Base-by-base conservation (phyloP, 176 grass and related monocot genomes). In the Thalia dealbata region DNA sequence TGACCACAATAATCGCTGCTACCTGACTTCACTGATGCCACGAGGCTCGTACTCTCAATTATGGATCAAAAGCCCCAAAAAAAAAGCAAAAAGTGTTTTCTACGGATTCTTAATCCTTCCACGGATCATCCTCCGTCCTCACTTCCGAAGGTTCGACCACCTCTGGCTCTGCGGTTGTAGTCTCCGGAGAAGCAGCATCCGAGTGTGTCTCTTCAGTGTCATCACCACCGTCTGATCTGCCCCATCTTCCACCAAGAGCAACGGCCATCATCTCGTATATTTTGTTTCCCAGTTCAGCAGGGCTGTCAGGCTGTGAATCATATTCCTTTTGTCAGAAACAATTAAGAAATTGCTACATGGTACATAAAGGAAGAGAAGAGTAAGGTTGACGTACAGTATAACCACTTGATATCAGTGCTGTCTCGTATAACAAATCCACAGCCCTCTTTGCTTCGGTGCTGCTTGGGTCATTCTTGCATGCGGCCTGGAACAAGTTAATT, bases 241-340 rank as follows among this genome's bases (percentile, higher is more conserved):
- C 95, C 95, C 95, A 97, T 81, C 90, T 88, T 76, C 95, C 95
- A 3, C 95, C 95, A 45, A 97, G 89, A 2, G 95, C 90, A 29
- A 97, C 83, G 1, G 81, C 86, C 90, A 92, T 97, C 95, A 93
- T 97, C 78, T 93, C 95, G 3, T 97, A 97, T 61, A 97, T 92
- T 85, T 93, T 97, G 74, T 87, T 86, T 48, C 95, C 90, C 76
- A 97, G 85, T 28, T 97, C 95, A 3, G 95, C 85, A 52, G 87
- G 95, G 70, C 87, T 97, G 73, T 97, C 87, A 28, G 95, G 95
- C 85, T 92, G 61, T 92, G 61, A 55, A 72, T 30, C 65, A 72
- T 50, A 67, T 66, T 44, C 28, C 45, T 27, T 19, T 21, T 6
- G 22, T 52, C 16, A 30, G 25, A n/a, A 71, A 75, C 23, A 69